Base-by-base conservation (phyloP, 2,329 filamentous ascomycete species). In the Orbilia oligospora region DNA sequence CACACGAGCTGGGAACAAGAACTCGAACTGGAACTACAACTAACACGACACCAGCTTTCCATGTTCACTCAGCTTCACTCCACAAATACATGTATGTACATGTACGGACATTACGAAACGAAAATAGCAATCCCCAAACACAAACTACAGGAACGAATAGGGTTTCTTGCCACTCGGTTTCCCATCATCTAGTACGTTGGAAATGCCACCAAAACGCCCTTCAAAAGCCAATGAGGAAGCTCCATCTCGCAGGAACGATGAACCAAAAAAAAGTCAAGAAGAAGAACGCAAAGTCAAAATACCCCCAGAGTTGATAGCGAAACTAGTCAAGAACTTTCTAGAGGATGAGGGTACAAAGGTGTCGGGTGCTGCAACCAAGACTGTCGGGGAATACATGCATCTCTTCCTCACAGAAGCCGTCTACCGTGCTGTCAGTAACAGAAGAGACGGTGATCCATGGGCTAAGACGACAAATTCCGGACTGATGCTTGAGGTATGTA, bases 321-420 rank as follows among this genome's bases (percentile, higher is more conserved):
- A 71, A 46, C 61, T 77, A n/a, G 61, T 77, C 49, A 71, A 71
- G 67, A 77, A 77, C 67, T 77, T 71, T 55, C 66, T 77, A 27
- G 73, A 77, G 46, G 73, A 77, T 22, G 73, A 77, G 27, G 73
- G 73, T n/a, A 77, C 73, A 30, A 77, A 77, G 48, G 61, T 77
- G 38, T 71, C 73, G 16, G 68, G 61, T 27, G 67, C 73, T 71
- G 73, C 73, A 20, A 77, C 67, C 1, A 71, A 77, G 30, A 77
- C 73, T 4, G 63, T 77, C 30, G 73, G 68, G 36, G 67, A 77
- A 49, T 77, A 77, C 67, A 77, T 77, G 73, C 73, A 77, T 66
- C 68, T 77, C 2, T 77, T 77, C n/a, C 53, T 77, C 30, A 77
- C 73, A 5, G 73, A 77, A 44, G 73, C 73, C 48, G 73, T 77